These are phyloP conservation scores for Begonia loranthoides DNA, from an alignment of 306 rosid species.

Conservation along the genomic window DNA sequence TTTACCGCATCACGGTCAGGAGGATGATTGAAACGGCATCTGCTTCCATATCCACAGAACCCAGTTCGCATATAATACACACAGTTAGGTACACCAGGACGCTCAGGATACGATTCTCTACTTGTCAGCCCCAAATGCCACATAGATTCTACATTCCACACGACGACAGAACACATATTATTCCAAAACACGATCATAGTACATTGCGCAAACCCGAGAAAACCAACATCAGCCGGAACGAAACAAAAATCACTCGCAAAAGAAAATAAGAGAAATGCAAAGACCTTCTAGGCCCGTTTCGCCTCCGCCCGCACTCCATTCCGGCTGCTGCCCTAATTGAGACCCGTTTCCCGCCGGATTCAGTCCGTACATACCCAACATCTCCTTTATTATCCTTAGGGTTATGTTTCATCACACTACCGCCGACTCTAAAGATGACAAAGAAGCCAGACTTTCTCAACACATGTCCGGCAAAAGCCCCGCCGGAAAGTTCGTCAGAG, in stretches of 20 bases:
- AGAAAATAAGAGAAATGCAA: background rate
- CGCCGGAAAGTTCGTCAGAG: too few relatives aligned
- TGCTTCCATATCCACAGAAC: constrained; percentile 66
- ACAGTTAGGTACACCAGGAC: constrained; percentile 60
- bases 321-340: constrained; percentile 34
- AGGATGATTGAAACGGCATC: constrained; percentile 85
- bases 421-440: too few relatives aligned
- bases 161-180: constrained; percentile 4
- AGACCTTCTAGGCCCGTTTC: constrained; percentile 58
- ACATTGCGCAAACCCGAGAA: constrained; percentile 36
- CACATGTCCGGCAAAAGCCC: too few relatives aligned
- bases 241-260: background rate
- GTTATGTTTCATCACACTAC: too few relatives aligned
- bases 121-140: constrained; percentile 53
- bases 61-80: constrained; percentile 83
- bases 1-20: constrained; percentile 82
- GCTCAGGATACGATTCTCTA: constrained; percentile 69
- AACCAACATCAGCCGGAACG: background rate
- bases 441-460: too few relatives aligned
- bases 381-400: background rate
- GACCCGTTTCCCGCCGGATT: constrained; percentile 45
- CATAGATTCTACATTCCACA: constrained; percentile 46
- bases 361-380: constrained; percentile 62
- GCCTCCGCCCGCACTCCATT: constrained; percentile 44
- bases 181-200: constrained; percentile 5